Base-by-base conservation (phyloP, 2,329 filamentous ascomycete species). In the Colletotrichum incanum region DNA sequence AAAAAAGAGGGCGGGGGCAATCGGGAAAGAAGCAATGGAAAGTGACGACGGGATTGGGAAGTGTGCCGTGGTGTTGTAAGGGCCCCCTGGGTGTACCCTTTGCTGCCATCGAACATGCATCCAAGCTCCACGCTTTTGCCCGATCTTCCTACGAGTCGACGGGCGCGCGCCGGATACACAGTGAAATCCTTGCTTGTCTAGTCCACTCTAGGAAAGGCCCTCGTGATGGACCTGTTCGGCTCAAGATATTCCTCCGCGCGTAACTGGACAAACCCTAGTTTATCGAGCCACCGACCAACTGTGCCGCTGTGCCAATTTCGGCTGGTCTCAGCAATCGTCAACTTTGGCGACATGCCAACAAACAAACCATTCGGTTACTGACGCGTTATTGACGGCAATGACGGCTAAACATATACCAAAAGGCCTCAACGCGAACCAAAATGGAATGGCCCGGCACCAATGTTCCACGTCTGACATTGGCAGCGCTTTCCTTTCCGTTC, bases 231-330 rank as follows among this genome's bases (percentile, higher is more conserved):
- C 14, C 50, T 50, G 31, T 45, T 64, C 58, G 65, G 39, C 20
- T 59, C 58, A 37, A 59, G 23, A 69, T 62, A 37, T 23, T 59
- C 23, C 52, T 45, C n/a, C 9, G 12, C 23, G 37, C 26, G 31
- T 60, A 41, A 72, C 39, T 69, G 65, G 70, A 43, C 65, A 26
- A 60, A 49, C 49, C 18, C 28, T 18, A n/a, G 52, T 6, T 37
- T 26, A 39, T 64, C 39, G 58, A 63, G 59, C 41, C 59, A 72
- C 31, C 37, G 43, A 59, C 52, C 56, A 45, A 45, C 65, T 47
- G 65, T 72, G 69, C 69, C 70, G 70, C 70, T 60, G 28, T 58
- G 11, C 34, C 5, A 54, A 70, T 72, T 60, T 72, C 70, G 52
- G 28, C 60, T 23, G 2, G 49, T 26, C 28, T 47, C 9, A 34